Conservation (phyloP, 1,139 yeast species). For the Geotrichum citri-aurantii region DNA sequence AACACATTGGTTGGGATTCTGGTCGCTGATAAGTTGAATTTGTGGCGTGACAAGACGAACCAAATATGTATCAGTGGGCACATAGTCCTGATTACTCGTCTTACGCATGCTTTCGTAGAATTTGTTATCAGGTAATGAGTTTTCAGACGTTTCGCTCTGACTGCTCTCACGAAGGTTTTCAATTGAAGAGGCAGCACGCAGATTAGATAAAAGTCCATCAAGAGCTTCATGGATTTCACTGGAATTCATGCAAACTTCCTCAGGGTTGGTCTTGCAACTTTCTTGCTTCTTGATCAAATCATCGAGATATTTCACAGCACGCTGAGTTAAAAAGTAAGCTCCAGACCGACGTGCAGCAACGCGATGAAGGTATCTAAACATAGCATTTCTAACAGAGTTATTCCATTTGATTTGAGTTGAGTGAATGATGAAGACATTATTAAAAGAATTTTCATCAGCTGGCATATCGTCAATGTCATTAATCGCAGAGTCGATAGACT, state of each 20-base stretch:
- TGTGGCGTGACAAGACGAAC: constrained; percentile 81
- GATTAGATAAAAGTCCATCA: constrained; percentile 17
- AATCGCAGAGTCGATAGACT: constrained; percentile 8
- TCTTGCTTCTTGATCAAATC: constrained; percentile 38
- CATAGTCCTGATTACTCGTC: constrained; percentile 33
- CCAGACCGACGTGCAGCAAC: constrained; percentile 53
- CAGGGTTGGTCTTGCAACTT: background rate
- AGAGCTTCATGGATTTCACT: background rate
- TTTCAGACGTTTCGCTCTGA: background rate
- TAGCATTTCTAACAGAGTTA: constrained; percentile 54
- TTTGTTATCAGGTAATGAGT: background rate
- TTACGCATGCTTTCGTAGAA: constrained; percentile 10
- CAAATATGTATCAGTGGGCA: constrained; percentile 56
- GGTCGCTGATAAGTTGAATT: constrained; percentile 68
- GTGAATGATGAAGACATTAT: constrained; percentile 74
- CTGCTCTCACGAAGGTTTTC: constrained; percentile 1
- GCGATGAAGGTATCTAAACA: constrained; percentile 57
- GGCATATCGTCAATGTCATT: constrained; percentile 28
- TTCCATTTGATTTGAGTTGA: constrained; percentile 78
- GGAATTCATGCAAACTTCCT: constrained; percentile 3
- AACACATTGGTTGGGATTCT: constrained; percentile 59
- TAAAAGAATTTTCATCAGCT: constrained; percentile 42
- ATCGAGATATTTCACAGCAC: constrained; percentile 64
- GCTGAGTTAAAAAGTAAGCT: constrained; percentile 59
- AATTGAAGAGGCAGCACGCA: constrained; percentile 13